A percentile compares a stretch with the other conserved stretches of the same genome.
Conservation (phyloP, 2,329 filamentous ascomycete genomes). For the Xylariaceae sp. region DNA sequence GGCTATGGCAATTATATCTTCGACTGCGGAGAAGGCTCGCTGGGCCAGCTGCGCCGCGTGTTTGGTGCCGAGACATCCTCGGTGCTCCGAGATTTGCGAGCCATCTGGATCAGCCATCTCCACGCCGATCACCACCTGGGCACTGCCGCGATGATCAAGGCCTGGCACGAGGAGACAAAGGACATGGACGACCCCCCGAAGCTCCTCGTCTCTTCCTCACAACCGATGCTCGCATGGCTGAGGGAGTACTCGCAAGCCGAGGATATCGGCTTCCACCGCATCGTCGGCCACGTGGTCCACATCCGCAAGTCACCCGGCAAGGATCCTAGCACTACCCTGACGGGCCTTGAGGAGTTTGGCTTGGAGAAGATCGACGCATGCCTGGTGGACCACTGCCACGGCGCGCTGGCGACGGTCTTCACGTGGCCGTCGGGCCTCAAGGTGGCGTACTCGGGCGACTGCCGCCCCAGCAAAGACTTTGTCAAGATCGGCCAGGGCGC, state of each 20-base stretch:
- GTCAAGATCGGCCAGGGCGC: conserved; percentile 64
- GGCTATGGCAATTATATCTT: conserved; percentile 83
- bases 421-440: conserved; percentile 78
- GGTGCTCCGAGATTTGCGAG: conserved; percentile 72
- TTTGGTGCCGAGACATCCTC: conserved; percentile 61
- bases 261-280: conserved; percentile 61
- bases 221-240: conserved; percentile 69
- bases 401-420: conserved; percentile 69
- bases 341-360: conserved; percentile 48
- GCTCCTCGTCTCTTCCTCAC: conserved; percentile 64
- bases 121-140: conserved; percentile 97
- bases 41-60: conserved; percentile 77
- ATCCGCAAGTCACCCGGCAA: neutral
- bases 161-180: conserved; percentile 61
- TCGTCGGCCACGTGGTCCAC: conserved; percentile 24
- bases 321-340: neutral
- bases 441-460: conserved; percentile 91
- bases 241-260: conserved; percentile 75
- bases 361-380: conserved; percentile 63
- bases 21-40: conserved; percentile 86
- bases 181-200: conserved; percentile 32
- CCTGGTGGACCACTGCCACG: conserved; percentile 71
- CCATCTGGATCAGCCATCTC: conserved; percentile 89
- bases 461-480: conserved; percentile 70
- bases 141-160: conserved; percentile 70